These are phyloP conservation scores for Zygotorulaspora mrakii DNA, from an alignment of 1,139 yeast species.

Conservation along the genomic window DNA sequence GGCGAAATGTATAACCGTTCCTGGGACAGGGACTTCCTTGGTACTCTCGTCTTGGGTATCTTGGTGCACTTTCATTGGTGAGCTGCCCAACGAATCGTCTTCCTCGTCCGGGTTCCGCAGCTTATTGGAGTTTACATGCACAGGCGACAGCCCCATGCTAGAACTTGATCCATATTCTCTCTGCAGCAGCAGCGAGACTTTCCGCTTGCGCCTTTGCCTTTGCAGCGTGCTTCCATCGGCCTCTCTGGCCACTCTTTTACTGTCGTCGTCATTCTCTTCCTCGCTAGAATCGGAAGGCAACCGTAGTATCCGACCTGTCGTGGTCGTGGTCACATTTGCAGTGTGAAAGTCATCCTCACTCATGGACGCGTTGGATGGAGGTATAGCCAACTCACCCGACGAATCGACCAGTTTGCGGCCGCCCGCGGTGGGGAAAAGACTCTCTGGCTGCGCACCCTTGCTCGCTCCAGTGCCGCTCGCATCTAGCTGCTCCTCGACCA, in stretches of 20 bases:
- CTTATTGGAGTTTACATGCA: slow-evolving; percentile 11
- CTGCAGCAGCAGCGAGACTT: slow-evolving; percentile 33
- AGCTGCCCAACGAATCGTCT: slow-evolving; percentile 17
- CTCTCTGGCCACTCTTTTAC: slow-evolving; percentile 5
- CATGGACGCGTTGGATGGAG: slow-evolving; percentile 1
- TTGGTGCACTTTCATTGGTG: slow-evolving; percentile 20
- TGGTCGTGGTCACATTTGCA: slow-evolving; percentile 29
- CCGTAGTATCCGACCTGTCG: slow-evolving; percentile 28
- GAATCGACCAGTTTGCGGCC: slow-evolving; percentile 5
- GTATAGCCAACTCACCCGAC: slow-evolving; percentile 6
- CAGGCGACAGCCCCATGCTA: slow-evolving; percentile 30
- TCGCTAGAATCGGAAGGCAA: slow-evolving; percentile 30
- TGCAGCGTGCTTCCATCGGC: slow-evolving; percentile 31
- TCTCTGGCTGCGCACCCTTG: slow-evolving; percentile 12
- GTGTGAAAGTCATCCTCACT: slow-evolving; percentile 18
- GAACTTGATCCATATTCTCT: slow-evolving; percentile 36
- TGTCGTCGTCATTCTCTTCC: slow-evolving; percentile 18
- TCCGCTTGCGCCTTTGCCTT: slow-evolving; percentile 32
- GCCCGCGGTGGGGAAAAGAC: slow-evolving; percentile 15
- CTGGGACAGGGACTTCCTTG: slow-evolving; percentile 21
- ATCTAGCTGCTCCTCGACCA: slow-evolving; percentile 1
- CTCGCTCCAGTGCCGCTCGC: slow-evolving; percentile 1
- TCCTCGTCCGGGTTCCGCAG: slow-evolving; percentile 2
- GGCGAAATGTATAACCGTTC: slow-evolving; percentile 25
- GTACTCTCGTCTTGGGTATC: slow-evolving; percentile 21